Conservation (phyloP, 441 rosid species). For the Pelargonium fulgidum region DNA sequence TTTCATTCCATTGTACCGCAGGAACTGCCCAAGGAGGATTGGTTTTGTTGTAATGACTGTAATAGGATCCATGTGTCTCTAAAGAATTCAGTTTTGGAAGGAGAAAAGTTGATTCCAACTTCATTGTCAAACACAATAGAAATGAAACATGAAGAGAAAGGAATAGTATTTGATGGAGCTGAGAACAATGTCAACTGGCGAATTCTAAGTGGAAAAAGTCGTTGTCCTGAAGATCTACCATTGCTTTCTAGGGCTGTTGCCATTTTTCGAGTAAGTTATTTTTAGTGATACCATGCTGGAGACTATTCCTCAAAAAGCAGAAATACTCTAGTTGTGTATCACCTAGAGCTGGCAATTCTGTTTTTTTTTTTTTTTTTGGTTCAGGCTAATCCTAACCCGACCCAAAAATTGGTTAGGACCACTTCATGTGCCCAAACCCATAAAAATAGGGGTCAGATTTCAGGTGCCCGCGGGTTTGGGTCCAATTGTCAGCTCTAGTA, state of each 20-base stretch:
- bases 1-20: constrained; percentile 24
- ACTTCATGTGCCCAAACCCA: too few species aligned
- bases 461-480: too few species aligned
- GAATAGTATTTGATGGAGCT: constrained; percentile 35
- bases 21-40: constrained; percentile 77
- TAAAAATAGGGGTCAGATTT: too few species aligned
- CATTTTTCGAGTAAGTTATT: constrained; percentile 71
- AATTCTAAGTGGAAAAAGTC: constrained; percentile 73
- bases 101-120: constrained; percentile 49
- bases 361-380: too few species aligned
- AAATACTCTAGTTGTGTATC: neutral
- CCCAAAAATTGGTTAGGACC: too few species aligned
- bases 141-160: constrained; percentile 58
- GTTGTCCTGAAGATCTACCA: constrained; percentile 47
- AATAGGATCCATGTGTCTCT: constrained; percentile 49
- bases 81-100: constrained; percentile 51
- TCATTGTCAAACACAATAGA: constrained; percentile 44
- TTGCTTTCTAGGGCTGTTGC: constrained; percentile 73
- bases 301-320: neutral
- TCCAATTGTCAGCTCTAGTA: too few species aligned
- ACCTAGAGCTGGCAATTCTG: neutral
- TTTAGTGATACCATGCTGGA: neutral
- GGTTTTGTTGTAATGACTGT: constrained; percentile 90
- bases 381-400: too few species aligned
- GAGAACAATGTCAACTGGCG: constrained; percentile 57